Evolutionary conservation across 306 rosid genomes (phyloP), one percentile per base, ranked within the genome.

Genomic region (Hippophae rhamnoides): DNA sequence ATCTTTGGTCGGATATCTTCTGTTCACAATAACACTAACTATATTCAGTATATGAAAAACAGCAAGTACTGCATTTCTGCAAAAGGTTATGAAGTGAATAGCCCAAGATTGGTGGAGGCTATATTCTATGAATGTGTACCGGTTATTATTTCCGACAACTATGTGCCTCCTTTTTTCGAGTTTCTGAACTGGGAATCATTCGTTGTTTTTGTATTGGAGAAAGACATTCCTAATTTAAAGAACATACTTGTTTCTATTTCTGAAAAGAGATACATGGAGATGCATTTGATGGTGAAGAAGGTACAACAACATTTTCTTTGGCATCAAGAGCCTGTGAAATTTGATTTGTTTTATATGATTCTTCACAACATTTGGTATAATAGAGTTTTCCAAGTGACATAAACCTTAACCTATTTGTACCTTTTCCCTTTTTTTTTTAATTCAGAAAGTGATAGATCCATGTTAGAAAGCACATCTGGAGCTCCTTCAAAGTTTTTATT

Each of bases 301-400:
- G 57, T 53, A 9, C 57, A 53, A 8, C 38, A 26, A 7, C 57
- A 53, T 53, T 53, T 53, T 53, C 53, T 49, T 49, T 49, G 53
- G 53, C 53, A 49, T 49, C 23, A 49, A 3, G 23, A 49, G 53
- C 53, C 53, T 49, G 53, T 49, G 53, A 49, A 49, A 18, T 49
- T 12, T 12, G 53, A 49, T 49, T 49, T 49, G 53, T 49, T 49
- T 49, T 23, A 49, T 49, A 49, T 49, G 53, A 49, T 49, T 49
- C 53, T 49, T 7, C 53, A 49, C 13, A 49, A 49, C 53, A 6
- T 49, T 23, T 49, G 53, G 53, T 49, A 49, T 13, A 49, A 49
- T 49, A 49, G 53, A 49, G 56, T 69, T 60, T 69, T 60, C 53
- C 73, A 60, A 7, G 45, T 53, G 5, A 60, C 18, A 54, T 56